Conservation (phyloP, 306 rosid species). For the Abrus precatorius region DNA sequence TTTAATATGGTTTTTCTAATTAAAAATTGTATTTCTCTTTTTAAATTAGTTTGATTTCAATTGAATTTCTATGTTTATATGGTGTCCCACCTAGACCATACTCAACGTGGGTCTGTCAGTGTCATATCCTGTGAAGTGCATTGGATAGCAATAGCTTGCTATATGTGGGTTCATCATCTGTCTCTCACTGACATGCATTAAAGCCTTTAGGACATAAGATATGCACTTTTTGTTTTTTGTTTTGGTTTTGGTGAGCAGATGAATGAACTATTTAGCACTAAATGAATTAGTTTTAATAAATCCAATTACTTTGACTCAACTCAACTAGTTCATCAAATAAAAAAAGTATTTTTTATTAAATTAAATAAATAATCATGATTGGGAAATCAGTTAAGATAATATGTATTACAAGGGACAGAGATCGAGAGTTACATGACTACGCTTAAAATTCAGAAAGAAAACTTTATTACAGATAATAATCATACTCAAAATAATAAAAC, state of each 20-base stretch:
- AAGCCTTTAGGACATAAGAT: background rate
- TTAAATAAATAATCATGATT: too few relatives aligned
- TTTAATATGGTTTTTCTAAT: background rate
- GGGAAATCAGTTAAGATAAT: too few relatives aligned
- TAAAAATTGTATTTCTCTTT: too few relatives aligned
- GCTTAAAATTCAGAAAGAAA: too few relatives aligned
- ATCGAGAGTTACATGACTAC: too few relatives aligned
- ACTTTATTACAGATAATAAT: too few relatives aligned
- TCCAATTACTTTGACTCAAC: too few relatives aligned
- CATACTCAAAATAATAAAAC: too few relatives aligned
- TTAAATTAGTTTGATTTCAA: background rate
- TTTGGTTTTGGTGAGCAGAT: background rate
- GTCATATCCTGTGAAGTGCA: background rate
- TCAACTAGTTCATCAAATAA: too few relatives aligned
- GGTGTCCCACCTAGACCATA: slow-evolving; percentile 16
- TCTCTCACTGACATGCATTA: slow-evolving; percentile 14
- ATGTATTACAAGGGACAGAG: too few relatives aligned
- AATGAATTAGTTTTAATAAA: too few relatives aligned
- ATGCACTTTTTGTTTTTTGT: background rate
- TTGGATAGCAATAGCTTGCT: background rate
- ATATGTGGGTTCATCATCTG: background rate
- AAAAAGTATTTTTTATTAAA: too few relatives aligned
- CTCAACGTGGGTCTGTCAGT: slow-evolving; percentile 27
- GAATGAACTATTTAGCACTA: background rate
- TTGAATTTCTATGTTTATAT: background rate